Base-by-base conservation (phyloP, 768 basidiomycete genomes). In the Myochromella boudieri region DNA sequence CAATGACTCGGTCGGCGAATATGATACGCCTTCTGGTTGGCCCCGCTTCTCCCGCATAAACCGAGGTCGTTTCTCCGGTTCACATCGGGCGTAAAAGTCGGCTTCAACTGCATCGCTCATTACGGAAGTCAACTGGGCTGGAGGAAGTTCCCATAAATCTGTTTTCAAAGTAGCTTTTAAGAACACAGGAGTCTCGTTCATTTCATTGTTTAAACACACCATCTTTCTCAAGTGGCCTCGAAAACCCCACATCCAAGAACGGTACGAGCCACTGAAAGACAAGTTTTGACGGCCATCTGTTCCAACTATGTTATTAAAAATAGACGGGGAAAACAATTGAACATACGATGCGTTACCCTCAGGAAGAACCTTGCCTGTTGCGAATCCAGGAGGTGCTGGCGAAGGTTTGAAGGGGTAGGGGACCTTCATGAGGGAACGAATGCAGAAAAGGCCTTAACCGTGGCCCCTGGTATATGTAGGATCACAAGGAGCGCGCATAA, bases 101-200 rank as follows among this genome's bases (percentile, higher is more conserved):
- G 51, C 43, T 46, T 81, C 78, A 3, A 82, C 56, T 2, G 49
- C 51, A 42, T 75, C 68, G 11, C 76, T 71, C 11, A 78, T 60
- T 7, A 53, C 46, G 0, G 57, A 59, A 1, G 78, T 75, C 24
- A 69, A 63, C 6, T 64, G 63, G 6, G 58, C 31, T 1, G 60
- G 46, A 0, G 77, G 77, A 4, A 83, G 68, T 37, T 70, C 60
- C 78, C 80, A 82, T 31, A 83, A 60, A 56, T 83, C 82, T 83
- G 41, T 21, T 31, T n/a, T n/a, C n/a, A 47, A 22, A 9, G 28
- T 4, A 21, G 26, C 22, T 37, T 15, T 28, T 43, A 20, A 32
- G 9, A 22, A n/a, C 43, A 33, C n/a, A n/a, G n/a, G 17, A 46
- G 15, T 7, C 27, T 1, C 4, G 14, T 7, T 12, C 4, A 28